Evolutionary conservation across 2,329 filamentous ascomycete species (phyloP).

Genomic region (Cladophialophora carrionii): DNA sequence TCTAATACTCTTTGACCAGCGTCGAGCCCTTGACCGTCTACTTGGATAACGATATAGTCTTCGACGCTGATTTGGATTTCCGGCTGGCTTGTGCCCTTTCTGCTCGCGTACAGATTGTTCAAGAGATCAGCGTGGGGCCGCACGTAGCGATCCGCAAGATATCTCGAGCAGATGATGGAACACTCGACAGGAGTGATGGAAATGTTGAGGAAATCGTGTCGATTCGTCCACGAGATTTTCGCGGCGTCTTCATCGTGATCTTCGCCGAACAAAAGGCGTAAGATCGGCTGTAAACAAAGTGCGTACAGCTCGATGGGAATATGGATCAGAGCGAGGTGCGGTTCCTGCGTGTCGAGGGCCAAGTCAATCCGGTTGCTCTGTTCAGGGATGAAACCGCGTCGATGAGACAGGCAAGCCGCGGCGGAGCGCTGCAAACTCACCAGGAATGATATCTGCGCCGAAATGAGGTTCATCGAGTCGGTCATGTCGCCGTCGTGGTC

Average conservation of each 20-base stretch:
- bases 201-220: conserved; percentile 86
- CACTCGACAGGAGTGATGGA: conserved; percentile 91
- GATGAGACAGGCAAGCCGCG: no score
- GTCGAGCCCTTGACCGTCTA: conserved; percentile 86
- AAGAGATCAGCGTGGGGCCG: conserved; percentile 69
- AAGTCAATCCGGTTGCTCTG: background rate
- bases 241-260: conserved; percentile 47
- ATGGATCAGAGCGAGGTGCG: conserved; percentile 84
- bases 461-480: conserved; percentile 39
- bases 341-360: conserved; percentile 63
- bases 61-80: conserved; percentile 76
- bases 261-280: conserved; percentile 77
- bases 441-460: conserved; percentile 39
- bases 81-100: conserved; percentile 48
- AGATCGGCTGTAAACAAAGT: conserved; percentile 79
- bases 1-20: conserved; percentile 90
- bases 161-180: conserved; percentile 82
- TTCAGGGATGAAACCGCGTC: background rate
- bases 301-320: conserved; percentile 79
- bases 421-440: conserved; percentile 25
- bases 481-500: conserved; percentile 25
- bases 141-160: conserved; percentile 75
- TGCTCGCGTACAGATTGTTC: conserved; percentile 44
- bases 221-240: conserved; percentile 49
- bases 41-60: conserved; percentile 83